phyloP scores from a whole-genome alignment of 352 stramenopile species.

The Pythium periplocum region DNA sequence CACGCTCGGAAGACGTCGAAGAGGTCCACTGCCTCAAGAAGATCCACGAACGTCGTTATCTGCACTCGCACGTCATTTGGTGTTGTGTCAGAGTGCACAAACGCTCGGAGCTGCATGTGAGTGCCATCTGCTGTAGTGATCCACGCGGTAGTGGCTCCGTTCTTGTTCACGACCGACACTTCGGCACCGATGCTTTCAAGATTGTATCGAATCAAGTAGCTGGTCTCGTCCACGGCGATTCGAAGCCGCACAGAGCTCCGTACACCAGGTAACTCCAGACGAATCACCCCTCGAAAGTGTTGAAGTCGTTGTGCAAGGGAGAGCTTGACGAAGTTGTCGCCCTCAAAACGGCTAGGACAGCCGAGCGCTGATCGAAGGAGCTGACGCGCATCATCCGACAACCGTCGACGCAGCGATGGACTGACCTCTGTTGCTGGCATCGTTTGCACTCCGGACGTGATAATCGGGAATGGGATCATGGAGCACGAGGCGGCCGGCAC shows the following conservation, averaged over 20 bases:
- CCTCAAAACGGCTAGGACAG: neutral
- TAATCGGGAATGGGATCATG: neutral
- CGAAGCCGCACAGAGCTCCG: slow-evolving; percentile 20
- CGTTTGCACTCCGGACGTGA: neutral
- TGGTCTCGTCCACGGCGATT: slow-evolving; percentile 24
- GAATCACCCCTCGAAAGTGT: slow-evolving; percentile 38
- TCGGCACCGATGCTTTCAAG: slow-evolving; percentile 32
- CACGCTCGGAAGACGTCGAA: slow-evolving; percentile 34
- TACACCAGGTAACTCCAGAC: slow-evolving; percentile 25
- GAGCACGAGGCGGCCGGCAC: too few relatives aligned
- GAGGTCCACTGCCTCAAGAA: slow-evolving; percentile 42
- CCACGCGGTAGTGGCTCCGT: slow-evolving; percentile 38
- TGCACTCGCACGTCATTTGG: slow-evolving; percentile 16
- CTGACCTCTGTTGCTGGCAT: slow-evolving; percentile 53
- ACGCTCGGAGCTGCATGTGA: slow-evolving; percentile 34
- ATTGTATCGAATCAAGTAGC: slow-evolving; percentile 41
- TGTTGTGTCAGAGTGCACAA: slow-evolving; percentile 11
- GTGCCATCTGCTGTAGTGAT: slow-evolving; percentile 30
- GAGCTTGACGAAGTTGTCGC: slow-evolving; percentile 16
- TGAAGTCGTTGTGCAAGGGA: slow-evolving; percentile 34
- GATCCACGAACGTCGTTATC: slow-evolving; percentile 31
- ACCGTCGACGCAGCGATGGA: slow-evolving; percentile 33
- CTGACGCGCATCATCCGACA: slow-evolving; percentile 59
- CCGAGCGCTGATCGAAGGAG: slow-evolving; percentile 35
- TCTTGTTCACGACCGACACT: slow-evolving; percentile 36